Evolutionary conservation across 2,329 filamentous ascomycete genomes (phyloP), one percentile per base, ranked within the genome.

Genomic region (Sclerotinia minor): DNA sequence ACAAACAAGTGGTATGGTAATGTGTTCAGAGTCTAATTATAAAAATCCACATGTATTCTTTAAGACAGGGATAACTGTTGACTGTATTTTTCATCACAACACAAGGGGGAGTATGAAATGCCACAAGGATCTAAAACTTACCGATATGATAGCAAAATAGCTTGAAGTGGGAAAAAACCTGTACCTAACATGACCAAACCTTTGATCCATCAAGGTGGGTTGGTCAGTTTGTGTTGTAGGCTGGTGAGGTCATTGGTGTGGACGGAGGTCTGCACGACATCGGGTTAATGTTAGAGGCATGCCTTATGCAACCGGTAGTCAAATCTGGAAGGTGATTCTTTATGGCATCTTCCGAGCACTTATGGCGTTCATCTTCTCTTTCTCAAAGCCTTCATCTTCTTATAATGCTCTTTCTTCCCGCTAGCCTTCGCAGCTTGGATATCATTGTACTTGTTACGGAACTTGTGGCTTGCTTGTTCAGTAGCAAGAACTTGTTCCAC

Each of bases 391-490:
- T 91, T 87, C 72, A 97, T 79, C 67, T 89, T 89, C 77, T 94
- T 94, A 83, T 97, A 98, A 75, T 92, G 90, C 0, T 86, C 88
- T 80, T 94, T 97, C 82, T 92, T 96, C 64, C 95, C 95, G 74
- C 92, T 96, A 32, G 85, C 87, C 80, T 96, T 98, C 70, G 85
- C 84, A 63, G 83, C 83, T 77, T 97, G 93, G 61, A 98, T 92
- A 68, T 94, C 89, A 67, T 86, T 84, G 79, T 97, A 98, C 79
- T 96, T 97, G 75, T 84, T 85, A 83, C 91, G 92, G 81, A 97
- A 95, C 73, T 91, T 90, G 69, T 84, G 84, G 55, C 82, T 88
- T 69, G 85, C 79, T 64, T 85, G 82, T 78, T 92, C 89, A 54
- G 84, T 81, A 32, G 88, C 86, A 73, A 97, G 82, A 4, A 95